phyloP scores from a whole-genome alignment of 1,284 basidiomycete genomes.

The Kalmanozyma brasiliensis region DNA sequence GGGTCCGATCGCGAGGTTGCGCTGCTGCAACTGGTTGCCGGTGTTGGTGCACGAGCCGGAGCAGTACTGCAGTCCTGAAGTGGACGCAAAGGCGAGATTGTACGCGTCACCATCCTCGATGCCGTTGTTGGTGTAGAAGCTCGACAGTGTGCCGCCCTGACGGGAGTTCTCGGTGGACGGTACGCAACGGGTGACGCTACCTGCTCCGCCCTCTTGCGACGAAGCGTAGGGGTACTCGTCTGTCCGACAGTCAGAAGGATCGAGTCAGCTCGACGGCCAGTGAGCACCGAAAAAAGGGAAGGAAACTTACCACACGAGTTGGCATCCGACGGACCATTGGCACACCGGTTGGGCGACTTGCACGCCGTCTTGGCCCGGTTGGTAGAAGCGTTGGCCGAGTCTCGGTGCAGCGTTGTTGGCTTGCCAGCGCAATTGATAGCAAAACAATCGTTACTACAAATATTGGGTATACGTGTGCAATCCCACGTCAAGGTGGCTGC shows the following conservation, averaged over 20 bases:
- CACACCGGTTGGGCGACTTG: constrained; percentile 51
- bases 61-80: constrained; percentile 45
- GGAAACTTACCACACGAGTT: constrained; percentile 50
- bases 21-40: constrained; percentile 45
- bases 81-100: constrained; percentile 46
- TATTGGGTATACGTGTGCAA: constrained; percentile 56
- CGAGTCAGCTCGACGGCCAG: constrained; percentile 10
- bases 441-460: constrained; percentile 55
- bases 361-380: constrained; percentile 51
- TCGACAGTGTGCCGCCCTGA: constrained; percentile 45
- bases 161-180: constrained; percentile 47
- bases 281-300: constrained; percentile 5
- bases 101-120: constrained; percentile 44
- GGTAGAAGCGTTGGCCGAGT: constrained; percentile 37
- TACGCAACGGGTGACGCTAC: constrained; percentile 51
- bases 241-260: no score
- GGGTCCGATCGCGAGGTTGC: constrained; percentile 8
- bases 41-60: constrained; percentile 38
- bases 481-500: constrained; percentile 52
- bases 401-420: constrained; percentile 52
- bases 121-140: constrained; percentile 43
- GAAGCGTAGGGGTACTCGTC: constrained; percentile 57
- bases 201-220: constrained; percentile 46
- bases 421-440: constrained; percentile 51
- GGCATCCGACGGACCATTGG: constrained; percentile 25